Percentiles rank a stretch among this genome's conserved stretches.
Conservation (phyloP, 2,329 filamentous ascomycete species). For the Thielaviopsis populi region DNA sequence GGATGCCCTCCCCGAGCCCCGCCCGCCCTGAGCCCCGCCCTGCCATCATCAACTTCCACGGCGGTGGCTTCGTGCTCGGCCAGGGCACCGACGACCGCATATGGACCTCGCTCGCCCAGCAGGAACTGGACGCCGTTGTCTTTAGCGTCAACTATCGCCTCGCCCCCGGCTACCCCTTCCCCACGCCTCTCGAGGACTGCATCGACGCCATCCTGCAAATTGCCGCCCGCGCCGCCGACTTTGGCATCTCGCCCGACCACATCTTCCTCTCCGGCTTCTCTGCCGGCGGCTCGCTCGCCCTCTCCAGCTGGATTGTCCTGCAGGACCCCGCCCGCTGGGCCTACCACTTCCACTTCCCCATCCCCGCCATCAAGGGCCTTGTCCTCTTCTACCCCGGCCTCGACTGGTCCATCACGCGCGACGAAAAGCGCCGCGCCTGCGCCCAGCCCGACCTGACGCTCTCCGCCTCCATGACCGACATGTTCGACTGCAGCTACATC, state of each 20-base stretch:
- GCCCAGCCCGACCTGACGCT: constrained; percentile 42
- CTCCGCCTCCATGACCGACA: constrained; percentile 40
- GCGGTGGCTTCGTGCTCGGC: constrained; percentile 51
- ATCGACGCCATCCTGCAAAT: constrained; percentile 50
- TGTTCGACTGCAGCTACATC: constrained; percentile 49
- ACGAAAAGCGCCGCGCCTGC: constrained; percentile 39
- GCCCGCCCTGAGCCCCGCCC: constrained; percentile 22
- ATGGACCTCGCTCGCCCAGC: constrained; percentile 40
- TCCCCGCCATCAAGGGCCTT: constrained; percentile 35
- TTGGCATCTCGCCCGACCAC: constrained; percentile 40
- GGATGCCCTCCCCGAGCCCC: constrained; percentile 22
- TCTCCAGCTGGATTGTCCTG: constrained; percentile 34
- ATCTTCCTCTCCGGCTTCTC: constrained; percentile 50
- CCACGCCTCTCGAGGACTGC: constrained; percentile 49
- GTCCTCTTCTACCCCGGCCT: constrained; percentile 47
- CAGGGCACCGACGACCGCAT: constrained; percentile 47
- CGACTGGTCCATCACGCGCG: constrained; percentile 44
- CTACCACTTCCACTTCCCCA: constrained; percentile 25
- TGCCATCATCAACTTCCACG: constrained; percentile 51
- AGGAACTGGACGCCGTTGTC: constrained; percentile 40
- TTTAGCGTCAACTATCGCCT: constrained; percentile 55
- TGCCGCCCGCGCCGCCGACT: constrained; percentile 37
- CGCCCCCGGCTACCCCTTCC: constrained; percentile 49
- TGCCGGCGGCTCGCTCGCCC: constrained; percentile 42
- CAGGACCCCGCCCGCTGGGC: constrained; percentile 29